Conservation (phyloP, 169 alveolate species). For the Plasmodium knowlesi region DNA sequence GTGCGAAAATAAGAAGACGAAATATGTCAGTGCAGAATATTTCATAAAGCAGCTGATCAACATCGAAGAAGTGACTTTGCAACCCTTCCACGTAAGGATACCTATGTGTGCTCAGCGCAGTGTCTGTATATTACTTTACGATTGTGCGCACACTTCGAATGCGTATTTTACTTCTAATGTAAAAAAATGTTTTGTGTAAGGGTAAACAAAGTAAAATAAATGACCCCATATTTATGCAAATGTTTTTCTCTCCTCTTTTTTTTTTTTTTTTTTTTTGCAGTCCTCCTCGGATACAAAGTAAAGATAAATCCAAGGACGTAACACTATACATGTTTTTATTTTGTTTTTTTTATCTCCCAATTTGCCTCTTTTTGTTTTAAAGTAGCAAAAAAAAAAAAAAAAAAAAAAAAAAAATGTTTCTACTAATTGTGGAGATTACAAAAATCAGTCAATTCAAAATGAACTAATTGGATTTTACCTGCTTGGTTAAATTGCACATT, state of each 20-base stretch:
- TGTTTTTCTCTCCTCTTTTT: not conserved
- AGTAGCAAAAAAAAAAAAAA: constrained; percentile 11
- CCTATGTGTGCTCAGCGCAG: not conserved
- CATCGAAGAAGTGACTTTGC: constrained; percentile 74
- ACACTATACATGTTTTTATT: not conserved
- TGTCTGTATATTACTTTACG: not conserved
- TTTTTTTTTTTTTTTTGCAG: constrained; percentile 16
- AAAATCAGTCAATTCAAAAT: not conserved
- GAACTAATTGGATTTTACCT: not conserved
- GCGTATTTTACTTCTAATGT: not conserved
- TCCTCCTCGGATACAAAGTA: constrained; percentile 45
- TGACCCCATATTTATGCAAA: not conserved
- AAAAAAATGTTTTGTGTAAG: no score
- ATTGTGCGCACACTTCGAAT: not conserved
- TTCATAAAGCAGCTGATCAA: constrained; percentile 71
- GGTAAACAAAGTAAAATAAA: not conserved
- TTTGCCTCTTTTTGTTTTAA: constrained; percentile 7
- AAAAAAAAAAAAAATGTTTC: not conserved
- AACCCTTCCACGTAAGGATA: constrained; percentile 57
- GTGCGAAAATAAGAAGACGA: constrained; percentile 70
- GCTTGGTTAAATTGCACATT: not conserved
- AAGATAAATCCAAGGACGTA: not conserved
- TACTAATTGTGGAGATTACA: not conserved
- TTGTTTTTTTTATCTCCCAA: not conserved
- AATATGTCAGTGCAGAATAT: constrained; percentile 75